These are phyloP conservation scores for Starmerella roubikii DNA, from an alignment of 805 yeast species.

Conservation along the genomic window DNA sequence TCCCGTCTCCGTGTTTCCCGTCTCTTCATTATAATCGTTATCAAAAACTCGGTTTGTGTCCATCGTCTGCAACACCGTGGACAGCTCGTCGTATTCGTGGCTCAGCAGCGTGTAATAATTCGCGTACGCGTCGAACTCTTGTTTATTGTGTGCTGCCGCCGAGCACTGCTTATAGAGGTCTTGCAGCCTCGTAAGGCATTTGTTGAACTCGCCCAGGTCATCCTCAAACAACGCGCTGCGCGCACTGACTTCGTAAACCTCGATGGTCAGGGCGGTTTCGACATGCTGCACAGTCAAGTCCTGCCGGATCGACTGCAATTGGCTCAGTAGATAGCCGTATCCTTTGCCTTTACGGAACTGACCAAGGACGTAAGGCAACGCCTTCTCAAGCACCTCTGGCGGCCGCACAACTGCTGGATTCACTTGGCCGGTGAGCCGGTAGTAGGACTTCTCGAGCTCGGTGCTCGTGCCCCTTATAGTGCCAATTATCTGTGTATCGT, in stretches of 20 bases:
- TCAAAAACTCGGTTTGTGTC: not conserved
- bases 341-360: conserved; percentile 40
- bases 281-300: conserved; percentile 87
- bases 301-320: conserved; percentile 82
- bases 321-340: conserved; percentile 74
- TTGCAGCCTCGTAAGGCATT: conserved; percentile 74
- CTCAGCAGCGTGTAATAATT: conserved; percentile 10
- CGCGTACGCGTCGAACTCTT: conserved; percentile 11
- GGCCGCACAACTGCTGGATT: conserved; percentile 79
- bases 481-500: conserved; percentile 9
- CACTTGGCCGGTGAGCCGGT: conserved; percentile 82
- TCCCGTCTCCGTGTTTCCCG: not conserved
- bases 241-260: conserved; percentile 76
- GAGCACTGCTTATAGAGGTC: conserved; percentile 18
- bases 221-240: conserved; percentile 68
- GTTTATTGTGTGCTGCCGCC: not conserved
- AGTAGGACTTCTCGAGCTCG: conserved; percentile 59
- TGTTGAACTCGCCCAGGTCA: conserved; percentile 90
- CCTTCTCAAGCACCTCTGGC: conserved; percentile 39
- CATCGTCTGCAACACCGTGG: not conserved
- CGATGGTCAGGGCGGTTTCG: conserved; percentile 57
- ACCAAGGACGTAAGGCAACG: conserved; percentile 40
- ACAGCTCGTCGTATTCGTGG: conserved; percentile 9
- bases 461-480: conserved; percentile 50
- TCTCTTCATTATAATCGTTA: no score